These are phyloP conservation scores for Candida suzukii DNA, from an alignment of 805 yeast genomes.

Conservation along the genomic window DNA sequence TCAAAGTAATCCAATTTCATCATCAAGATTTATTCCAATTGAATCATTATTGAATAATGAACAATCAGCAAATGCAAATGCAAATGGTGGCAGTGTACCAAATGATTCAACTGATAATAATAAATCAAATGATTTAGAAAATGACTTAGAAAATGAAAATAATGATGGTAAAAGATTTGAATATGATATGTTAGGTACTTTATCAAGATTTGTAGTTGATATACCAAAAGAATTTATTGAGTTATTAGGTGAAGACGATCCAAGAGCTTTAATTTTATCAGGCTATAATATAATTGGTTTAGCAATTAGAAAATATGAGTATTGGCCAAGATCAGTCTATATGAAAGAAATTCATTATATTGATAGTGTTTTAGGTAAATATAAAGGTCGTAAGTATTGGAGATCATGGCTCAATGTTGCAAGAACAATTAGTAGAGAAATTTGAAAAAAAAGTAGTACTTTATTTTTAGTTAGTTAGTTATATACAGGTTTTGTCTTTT, in stretches of 20 bases:
- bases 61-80: too few relatives aligned
- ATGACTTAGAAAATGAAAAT: too few relatives aligned
- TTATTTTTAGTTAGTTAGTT: too few relatives aligned
- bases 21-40: constrained; percentile 10
- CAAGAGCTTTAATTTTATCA: constrained; percentile 12
- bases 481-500: too few relatives aligned
- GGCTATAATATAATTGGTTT: constrained; percentile 14
- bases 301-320: constrained; percentile 8
- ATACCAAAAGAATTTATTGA: constrained; percentile 13
- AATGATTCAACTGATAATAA: background rate
- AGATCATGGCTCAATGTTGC: constrained; percentile 15
- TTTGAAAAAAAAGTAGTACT: too few relatives aligned
- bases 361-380: constrained; percentile 4
- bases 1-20: background rate
- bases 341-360: constrained; percentile 8
- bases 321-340: constrained; percentile 13
- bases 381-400: constrained; percentile 10
- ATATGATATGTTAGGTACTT: constrained; percentile 16
- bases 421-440: too few relatives aligned
- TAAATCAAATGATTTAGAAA: too few relatives aligned
- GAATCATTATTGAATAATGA: constrained; percentile 8
- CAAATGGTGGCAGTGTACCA: background rate
- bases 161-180: constrained; percentile 9
- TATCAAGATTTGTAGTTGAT: constrained; percentile 14
- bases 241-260: constrained; percentile 12